Conservation (phyloP, 768 basidiomycete genomes). For the Chalciporus pseudorubinellus region DNA sequence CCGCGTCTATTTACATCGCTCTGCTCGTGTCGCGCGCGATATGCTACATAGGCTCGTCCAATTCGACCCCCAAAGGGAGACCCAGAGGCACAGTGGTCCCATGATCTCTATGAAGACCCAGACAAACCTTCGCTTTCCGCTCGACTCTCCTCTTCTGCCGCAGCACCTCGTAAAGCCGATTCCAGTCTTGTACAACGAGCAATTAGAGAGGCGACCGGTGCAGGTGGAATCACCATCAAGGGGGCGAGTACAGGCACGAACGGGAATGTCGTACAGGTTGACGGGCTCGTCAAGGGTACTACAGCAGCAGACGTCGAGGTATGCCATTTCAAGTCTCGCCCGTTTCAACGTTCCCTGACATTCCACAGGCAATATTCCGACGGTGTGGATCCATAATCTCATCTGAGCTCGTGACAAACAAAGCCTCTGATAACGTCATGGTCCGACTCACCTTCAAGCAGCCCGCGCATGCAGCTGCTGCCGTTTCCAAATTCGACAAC, state of each 20-base stretch:
- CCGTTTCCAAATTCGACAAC: conserved; percentile 73
- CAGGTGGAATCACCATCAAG: conserved; percentile 56
- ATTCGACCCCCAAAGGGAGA: conserved; percentile 63
- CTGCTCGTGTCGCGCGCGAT: background rate
- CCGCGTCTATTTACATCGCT: background rate
- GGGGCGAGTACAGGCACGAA: conserved; percentile 52
- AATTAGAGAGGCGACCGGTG: conserved; percentile 55
- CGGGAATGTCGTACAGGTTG: conserved; percentile 73
- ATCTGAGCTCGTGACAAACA: conserved; percentile 22
- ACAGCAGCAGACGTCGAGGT: conserved; percentile 76
- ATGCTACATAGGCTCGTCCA: conserved; percentile 33
- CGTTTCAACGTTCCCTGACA: background rate
- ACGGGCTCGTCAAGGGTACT: conserved; percentile 71
- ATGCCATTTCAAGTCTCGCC: background rate
- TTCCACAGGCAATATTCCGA: conserved; percentile 66
- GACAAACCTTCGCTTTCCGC: conserved; percentile 55
- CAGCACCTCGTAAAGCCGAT: conserved; percentile 49
- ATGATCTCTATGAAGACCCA: conserved; percentile 64
- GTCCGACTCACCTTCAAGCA: conserved; percentile 76
- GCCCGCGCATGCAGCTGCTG: conserved; percentile 56
- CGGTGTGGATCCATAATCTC: conserved; percentile 67
- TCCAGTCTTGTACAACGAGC: conserved; percentile 59
- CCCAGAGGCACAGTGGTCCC: conserved; percentile 64
- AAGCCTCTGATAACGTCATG: conserved; percentile 39
- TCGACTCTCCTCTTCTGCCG: conserved; percentile 46